Conservation (phyloP, 2,329 filamentous ascomycete species). For the Fusarium coicis region DNA sequence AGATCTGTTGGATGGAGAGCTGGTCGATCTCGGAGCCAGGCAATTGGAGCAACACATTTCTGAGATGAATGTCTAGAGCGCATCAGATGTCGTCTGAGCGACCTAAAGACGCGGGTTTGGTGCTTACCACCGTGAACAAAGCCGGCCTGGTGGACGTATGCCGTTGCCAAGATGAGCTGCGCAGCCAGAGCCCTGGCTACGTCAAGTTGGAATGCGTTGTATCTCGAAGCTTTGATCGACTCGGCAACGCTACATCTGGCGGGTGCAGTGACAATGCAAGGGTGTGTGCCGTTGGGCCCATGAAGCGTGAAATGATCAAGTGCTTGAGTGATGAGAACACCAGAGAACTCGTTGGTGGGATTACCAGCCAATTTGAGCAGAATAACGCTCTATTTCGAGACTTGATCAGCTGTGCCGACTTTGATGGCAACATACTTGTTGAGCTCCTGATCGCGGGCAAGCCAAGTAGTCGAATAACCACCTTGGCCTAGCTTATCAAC, state of each 20-base stretch:
- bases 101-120: too few species aligned
- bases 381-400: not conserved
- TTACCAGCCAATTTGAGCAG: fast-evolving
- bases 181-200: not conserved
- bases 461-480: fast-evolving
- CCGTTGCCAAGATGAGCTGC: not conserved
- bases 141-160: not conserved
- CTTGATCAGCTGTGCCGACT: not conserved
- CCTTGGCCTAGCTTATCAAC: not conserved
- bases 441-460: not conserved
- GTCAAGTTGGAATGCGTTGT: fast-evolving
- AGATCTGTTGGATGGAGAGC: not conserved
- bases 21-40: not conserved
- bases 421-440: not conserved
- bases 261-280: not conserved
- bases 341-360: fast-evolving
- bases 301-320: not conserved
- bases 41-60: not conserved
- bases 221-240: fast-evolving
- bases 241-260: not conserved
- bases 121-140: not conserved
- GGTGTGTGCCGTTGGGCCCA: not conserved
- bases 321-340: not conserved
- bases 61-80: not conserved
- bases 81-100: too few species aligned